Percentiles rank a stretch among this genome's conserved stretches.
Evolutionary conservation across 2,329 filamentous ascomycete species (phyloP).

Genomic region (Colletotrichum siamense): DNA sequence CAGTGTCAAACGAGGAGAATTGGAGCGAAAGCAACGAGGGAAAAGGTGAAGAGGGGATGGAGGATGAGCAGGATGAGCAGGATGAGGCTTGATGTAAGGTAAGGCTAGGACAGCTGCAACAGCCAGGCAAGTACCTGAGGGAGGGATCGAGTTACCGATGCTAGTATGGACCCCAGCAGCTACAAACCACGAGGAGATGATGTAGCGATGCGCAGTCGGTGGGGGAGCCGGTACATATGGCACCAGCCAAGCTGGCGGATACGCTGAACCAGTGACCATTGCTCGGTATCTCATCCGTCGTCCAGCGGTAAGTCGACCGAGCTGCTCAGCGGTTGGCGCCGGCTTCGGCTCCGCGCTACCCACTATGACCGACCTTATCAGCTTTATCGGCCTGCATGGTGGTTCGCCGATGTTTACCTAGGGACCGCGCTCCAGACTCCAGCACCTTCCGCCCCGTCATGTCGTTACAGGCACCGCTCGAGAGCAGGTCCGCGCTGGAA

Average conservation of each 20-base stretch:
- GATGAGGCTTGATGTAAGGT: not conserved
- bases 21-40: not conserved
- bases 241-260: not conserved
- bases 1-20: not conserved
- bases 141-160: not conserved
- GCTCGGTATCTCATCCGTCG: not conserved
- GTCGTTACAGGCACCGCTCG: not conserved
- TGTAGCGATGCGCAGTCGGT: not conserved
- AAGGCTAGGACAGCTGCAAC: not conserved
- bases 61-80: not conserved
- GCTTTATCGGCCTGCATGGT: not conserved
- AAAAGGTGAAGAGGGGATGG: not conserved
- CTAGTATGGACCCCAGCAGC: conserved; percentile 8
- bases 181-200: not conserved
- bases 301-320: conserved; percentile 12
- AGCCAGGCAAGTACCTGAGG: not conserved
- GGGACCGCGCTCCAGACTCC: not conserved
- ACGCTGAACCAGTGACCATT: not conserved
- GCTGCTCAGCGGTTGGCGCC: not conserved
- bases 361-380: not conserved
- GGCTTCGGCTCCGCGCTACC: not conserved
- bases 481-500: not conserved
- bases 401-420: not conserved
- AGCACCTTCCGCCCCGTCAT: not conserved
- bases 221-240: conserved; percentile 15